Percentiles rank a stretch among this genome's conserved stretches.
phyloP scores from a whole-genome alignment of 352 stramenopile genomes.

The Globisporangium yorkense region DNA sequence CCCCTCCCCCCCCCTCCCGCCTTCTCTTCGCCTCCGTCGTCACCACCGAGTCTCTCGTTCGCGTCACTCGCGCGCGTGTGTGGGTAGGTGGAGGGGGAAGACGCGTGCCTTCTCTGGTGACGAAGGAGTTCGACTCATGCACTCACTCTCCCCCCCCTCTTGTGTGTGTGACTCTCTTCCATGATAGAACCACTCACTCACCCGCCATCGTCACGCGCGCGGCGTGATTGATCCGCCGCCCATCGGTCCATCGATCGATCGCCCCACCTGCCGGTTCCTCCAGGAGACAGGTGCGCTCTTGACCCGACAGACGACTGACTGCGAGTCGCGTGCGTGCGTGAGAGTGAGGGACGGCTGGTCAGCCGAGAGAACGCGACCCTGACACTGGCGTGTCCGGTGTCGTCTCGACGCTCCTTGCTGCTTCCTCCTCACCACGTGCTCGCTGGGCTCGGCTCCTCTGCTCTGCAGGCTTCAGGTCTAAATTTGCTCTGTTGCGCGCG shows the following conservation, averaged over 20 bases:
- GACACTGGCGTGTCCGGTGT: too few species aligned
- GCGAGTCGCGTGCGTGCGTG: background rate
- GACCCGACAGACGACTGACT: too few species aligned
- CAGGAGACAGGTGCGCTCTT: background rate
- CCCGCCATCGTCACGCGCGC: slow-evolving; percentile 5
- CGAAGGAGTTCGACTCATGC: background rate
- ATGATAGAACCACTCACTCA: background rate
- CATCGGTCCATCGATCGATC: slow-evolving; percentile 20
- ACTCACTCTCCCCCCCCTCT: background rate
- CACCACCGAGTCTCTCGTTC: background rate
- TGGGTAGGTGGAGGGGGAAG: background rate
- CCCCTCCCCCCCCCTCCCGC: too few species aligned
- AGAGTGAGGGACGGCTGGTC: background rate
- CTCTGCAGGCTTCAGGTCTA: background rate
- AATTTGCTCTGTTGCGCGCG: background rate
- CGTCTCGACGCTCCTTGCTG: background rate
- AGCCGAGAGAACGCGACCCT: background rate
- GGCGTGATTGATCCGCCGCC: slow-evolving; percentile 10
- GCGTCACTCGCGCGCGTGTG: background rate
- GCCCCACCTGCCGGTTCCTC: slow-evolving; percentile 1
- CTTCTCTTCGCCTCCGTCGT: too few species aligned
- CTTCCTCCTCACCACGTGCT: background rate
- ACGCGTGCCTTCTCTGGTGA: background rate
- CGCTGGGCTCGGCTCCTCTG: background rate
- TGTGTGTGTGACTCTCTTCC: background rate